Evolutionary conservation across 768 basidiomycete species (phyloP).

Genomic region (Rhizopogon salebrosus): DNA sequence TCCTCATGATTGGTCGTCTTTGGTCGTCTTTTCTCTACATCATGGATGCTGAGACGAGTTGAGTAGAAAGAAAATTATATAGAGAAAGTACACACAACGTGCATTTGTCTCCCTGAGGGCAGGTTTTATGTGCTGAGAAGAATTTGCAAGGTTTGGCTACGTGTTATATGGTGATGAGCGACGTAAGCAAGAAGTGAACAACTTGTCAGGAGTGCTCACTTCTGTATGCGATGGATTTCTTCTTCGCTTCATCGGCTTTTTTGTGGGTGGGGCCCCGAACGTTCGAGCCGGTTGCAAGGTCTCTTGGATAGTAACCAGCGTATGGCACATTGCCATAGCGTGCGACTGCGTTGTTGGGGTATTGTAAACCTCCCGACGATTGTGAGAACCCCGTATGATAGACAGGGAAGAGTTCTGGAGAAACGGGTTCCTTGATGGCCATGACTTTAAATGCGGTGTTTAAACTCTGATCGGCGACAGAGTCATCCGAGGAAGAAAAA

Average conservation of each 20-base stretch:
- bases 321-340: neutral
- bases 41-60: slow-evolving; percentile 38
- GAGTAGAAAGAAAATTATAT: neutral
- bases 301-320: neutral
- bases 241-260: slow-evolving; percentile 12
- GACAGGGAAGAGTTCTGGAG: neutral
- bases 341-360: neutral
- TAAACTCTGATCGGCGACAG: neutral
- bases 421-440: neutral
- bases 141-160: slow-evolving; percentile 63
- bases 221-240: slow-evolving; percentile 22
- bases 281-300: neutral
- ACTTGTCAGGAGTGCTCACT: slow-evolving; percentile 13
- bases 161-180: neutral
- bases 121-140: slow-evolving; percentile 38
- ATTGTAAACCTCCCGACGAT: neutral
- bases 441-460: neutral
- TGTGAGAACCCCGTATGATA: neutral
- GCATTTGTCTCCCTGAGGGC: slow-evolving; percentile 50
- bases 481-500: neutral
- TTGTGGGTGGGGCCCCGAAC: neutral
- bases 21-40: slow-evolving; percentile 12
- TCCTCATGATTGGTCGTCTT: neutral
- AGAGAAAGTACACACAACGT: slow-evolving; percentile 48
- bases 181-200: neutral